A percentile compares a stretch with the other conserved stretches of the same genome.
Evolutionary conservation across 441 rosid species (phyloP).

Genomic region (Jatropha multifida): DNA sequence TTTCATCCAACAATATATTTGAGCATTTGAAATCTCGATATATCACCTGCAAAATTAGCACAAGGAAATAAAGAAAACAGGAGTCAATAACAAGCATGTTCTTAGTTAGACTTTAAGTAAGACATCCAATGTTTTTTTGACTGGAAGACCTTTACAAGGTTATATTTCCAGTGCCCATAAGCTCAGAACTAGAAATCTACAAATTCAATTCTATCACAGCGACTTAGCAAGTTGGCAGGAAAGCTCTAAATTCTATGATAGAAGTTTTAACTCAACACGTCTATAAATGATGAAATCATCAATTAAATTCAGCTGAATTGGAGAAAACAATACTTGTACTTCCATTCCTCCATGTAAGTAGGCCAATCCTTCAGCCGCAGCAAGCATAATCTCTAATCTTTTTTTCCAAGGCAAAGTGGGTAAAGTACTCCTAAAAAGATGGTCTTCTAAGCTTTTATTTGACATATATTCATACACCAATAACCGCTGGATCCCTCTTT

Average conservation of each 20-base stretch:
- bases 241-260: background rate
- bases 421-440: constrained; percentile 56
- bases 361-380: constrained; percentile 62
- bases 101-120: too few species aligned
- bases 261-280: background rate
- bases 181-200: constrained; percentile 8
- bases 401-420: constrained; percentile 66
- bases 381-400: constrained; percentile 65
- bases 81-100: background rate
- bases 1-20: constrained; percentile 64
- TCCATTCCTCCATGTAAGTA: constrained; percentile 70
- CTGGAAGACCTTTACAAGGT: background rate
- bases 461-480: constrained; percentile 83
- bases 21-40: constrained; percentile 83
- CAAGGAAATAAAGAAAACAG: constrained; percentile 4
- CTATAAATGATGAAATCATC: background rate
- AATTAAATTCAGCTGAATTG: background rate
- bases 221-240: background rate
- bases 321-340: constrained; percentile 47
- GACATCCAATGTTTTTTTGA: background rate
- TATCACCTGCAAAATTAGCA: constrained; percentile 53
- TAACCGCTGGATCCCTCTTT: constrained; percentile 72
- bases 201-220: background rate
- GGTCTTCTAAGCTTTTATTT: constrained; percentile 80
- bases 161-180: background rate